These are phyloP conservation scores for Lactifluus echinatus DNA, from an alignment of 768 basidiomycete species.

Conservation along the genomic window DNA sequence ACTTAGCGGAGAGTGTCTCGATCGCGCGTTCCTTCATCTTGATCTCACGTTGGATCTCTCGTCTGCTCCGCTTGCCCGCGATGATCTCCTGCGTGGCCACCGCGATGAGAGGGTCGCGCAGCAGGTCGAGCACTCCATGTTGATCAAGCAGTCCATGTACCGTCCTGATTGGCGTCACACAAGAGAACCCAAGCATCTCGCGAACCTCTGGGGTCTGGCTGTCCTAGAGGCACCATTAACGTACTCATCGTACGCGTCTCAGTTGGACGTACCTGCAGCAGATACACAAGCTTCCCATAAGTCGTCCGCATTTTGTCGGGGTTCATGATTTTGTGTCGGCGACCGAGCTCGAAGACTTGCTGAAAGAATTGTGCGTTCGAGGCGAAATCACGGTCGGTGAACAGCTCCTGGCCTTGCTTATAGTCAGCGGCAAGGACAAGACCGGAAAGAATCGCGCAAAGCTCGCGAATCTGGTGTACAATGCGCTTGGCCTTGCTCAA, in stretches of 20 bases:
- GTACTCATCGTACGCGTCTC: background rate
- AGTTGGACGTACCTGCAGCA: constrained; percentile 53
- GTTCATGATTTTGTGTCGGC: constrained; percentile 87
- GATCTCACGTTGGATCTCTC: constrained; percentile 81
- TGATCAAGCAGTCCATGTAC: constrained; percentile 62
- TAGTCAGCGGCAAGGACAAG: constrained; percentile 78
- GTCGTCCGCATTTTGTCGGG: constrained; percentile 88
- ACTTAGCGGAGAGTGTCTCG: constrained; percentile 58
- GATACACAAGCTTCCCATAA: constrained; percentile 79
- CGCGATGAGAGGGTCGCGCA: constrained; percentile 68
- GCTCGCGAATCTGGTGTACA: constrained; percentile 77
- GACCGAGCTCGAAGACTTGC: constrained; percentile 69
- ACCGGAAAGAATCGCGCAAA: constrained; percentile 83
- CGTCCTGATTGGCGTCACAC: constrained; percentile 68
- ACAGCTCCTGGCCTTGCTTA: constrained; percentile 81
- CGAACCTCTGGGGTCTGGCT: constrained; percentile 78
- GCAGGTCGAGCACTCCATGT: constrained; percentile 52
- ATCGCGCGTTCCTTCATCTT: constrained; percentile 79
- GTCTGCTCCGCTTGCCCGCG: constrained; percentile 56
- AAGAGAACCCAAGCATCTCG: constrained; percentile 71
- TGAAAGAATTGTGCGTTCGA: constrained; percentile 77
- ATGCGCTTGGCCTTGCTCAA: constrained; percentile 81
- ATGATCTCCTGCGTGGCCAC: constrained; percentile 78
- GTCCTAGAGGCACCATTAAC: constrained; percentile 41
- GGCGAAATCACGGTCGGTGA: constrained; percentile 73